Conservation (phyloP, 805 yeast genomes). For the Kockiozyma suomiensis region DNA sequence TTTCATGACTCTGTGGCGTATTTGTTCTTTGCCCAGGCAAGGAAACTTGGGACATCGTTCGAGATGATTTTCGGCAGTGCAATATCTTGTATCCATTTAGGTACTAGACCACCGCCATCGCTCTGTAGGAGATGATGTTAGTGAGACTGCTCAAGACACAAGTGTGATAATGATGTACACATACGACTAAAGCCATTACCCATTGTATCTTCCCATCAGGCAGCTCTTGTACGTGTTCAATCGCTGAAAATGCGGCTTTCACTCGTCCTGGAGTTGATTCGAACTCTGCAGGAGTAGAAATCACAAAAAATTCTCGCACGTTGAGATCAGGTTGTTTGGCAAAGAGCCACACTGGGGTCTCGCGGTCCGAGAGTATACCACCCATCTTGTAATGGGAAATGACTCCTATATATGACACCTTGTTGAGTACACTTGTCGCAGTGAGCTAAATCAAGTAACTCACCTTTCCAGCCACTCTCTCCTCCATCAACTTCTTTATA, state of each 20-base stretch:
- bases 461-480: slow-evolving; percentile 30
- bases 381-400: slow-evolving; percentile 10
- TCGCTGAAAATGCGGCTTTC: slow-evolving; percentile 43
- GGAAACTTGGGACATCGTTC: slow-evolving; percentile 44
- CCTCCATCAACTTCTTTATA: slow-evolving; percentile 35
- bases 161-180: slow-evolving; percentile 1
- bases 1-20: slow-evolving; percentile 5
- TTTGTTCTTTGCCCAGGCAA: slow-evolving; percentile 39
- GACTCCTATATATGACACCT: background rate
- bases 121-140: slow-evolving; percentile 31
- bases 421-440: background rate
- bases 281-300: slow-evolving; percentile 44
- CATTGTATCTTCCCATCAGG: slow-evolving; percentile 40
- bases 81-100: slow-evolving; percentile 45
- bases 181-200: slow-evolving; percentile 45
- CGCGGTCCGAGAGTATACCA: slow-evolving; percentile 6
- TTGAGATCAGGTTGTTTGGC: slow-evolving; percentile 38
- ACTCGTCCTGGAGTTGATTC: slow-evolving; percentile 30
- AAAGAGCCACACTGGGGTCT: slow-evolving; percentile 9
- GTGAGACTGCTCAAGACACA: background rate
- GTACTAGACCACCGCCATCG: slow-evolving; percentile 47
- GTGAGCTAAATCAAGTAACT: background rate
- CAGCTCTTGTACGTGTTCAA: slow-evolving; percentile 41
- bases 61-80: slow-evolving; percentile 42
- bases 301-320: slow-evolving; percentile 41